phyloP scores from a whole-genome alignment of 2,329 filamentous ascomycete genomes.

The Fusarium irregulare region DNA sequence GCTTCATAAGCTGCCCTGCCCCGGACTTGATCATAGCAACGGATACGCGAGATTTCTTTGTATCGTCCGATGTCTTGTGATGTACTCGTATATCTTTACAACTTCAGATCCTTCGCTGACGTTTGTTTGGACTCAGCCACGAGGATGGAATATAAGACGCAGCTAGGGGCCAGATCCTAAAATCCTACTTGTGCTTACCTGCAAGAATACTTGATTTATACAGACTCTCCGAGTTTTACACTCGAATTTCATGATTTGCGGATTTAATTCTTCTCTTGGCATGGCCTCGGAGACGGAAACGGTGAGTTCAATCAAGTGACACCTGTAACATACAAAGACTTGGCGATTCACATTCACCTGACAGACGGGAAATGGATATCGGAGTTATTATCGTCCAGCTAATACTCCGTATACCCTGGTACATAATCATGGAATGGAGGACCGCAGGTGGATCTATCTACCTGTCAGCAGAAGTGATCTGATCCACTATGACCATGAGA shows the following conservation, averaged over 20 bases:
- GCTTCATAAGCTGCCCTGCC: background rate
- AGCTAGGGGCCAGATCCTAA: background rate
- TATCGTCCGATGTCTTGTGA: background rate
- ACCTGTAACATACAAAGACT: background rate
- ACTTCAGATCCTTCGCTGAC: background rate
- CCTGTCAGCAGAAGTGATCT: slow-evolving; percentile 21
- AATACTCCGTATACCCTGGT: background rate
- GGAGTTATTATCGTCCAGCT: background rate
- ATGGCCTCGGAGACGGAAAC: background rate
- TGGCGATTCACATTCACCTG: background rate
- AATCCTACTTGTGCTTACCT: background rate
- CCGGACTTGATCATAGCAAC: background rate
- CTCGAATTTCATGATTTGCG: background rate
- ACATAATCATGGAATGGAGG: background rate
- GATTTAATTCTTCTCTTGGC: background rate
- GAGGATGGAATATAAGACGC: background rate
- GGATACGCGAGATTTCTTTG: background rate
- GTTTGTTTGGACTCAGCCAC: background rate
- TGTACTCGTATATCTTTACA: background rate
- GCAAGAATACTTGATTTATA: background rate
- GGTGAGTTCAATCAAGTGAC: background rate
- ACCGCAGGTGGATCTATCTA: background rate
- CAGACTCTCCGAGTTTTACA: background rate
- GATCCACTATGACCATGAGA: slow-evolving; percentile 17
- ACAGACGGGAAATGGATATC: background rate